Evolutionary conservation across 257 asterid genomes (phyloP).

Genomic region (Solanum dulcamara): DNA sequence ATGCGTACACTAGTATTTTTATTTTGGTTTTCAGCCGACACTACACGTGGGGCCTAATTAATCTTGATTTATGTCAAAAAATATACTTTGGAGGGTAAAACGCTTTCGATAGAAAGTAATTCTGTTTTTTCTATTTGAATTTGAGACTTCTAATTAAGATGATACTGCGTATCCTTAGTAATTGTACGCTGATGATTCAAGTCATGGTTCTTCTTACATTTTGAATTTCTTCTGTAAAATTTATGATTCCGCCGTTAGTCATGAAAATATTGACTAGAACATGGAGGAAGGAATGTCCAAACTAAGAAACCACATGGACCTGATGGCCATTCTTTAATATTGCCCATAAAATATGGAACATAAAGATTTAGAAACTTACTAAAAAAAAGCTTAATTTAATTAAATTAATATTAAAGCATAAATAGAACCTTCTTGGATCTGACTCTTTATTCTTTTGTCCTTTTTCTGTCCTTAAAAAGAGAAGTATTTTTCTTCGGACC

Average conservation of each 20-base stretch:
- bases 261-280: background rate
- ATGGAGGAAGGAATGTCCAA: background rate
- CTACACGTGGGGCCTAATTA: background rate
- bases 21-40: background rate
- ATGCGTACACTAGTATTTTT: background rate
- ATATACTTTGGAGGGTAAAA: background rate
- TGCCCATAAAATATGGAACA: background rate
- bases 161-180: background rate
- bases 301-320: background rate
- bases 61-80: background rate
- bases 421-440: background rate
- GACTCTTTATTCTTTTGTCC: background rate
- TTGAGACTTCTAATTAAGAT: background rate
- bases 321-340: background rate
- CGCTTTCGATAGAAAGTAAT: background rate
- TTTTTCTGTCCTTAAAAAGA: background rate
- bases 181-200: background rate
- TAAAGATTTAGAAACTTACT: background rate
- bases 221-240: too few species aligned
- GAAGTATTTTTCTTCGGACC: background rate
- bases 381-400: background rate
- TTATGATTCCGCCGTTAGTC: background rate
- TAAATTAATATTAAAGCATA: background rate
- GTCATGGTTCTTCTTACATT: background rate
- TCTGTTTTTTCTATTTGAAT: background rate